Conservation (phyloP, 2,329 filamentous ascomycete species). For the Stromatinia cepivora region DNA sequence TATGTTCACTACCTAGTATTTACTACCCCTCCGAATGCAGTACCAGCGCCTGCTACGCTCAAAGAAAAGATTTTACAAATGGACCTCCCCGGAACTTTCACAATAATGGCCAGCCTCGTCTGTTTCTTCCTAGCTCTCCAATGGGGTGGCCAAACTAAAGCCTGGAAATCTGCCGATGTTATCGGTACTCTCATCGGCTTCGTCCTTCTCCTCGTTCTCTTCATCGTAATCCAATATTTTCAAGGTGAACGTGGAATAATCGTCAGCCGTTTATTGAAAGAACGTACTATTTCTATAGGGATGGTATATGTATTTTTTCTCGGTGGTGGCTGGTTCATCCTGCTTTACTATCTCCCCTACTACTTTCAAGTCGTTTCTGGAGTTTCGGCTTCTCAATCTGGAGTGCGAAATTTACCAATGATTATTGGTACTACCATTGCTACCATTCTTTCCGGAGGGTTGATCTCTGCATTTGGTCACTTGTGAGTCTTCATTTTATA, state of each 20-base stretch:
- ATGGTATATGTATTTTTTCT: constrained; percentile 47
- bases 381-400: constrained; percentile 37
- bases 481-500: constrained; percentile 25
- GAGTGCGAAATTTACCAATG: constrained; percentile 46
- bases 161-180: constrained; percentile 47
- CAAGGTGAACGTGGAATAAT: constrained; percentile 54
- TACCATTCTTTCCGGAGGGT: constrained; percentile 41
- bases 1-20: background rate
- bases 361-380: constrained; percentile 51
- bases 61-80: constrained; percentile 51
- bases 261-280: constrained; percentile 47
- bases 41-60: constrained; percentile 43
- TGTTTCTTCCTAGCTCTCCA: constrained; percentile 50
- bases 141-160: constrained; percentile 48
- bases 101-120: constrained; percentile 49
- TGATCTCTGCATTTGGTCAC: constrained; percentile 42
- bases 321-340: constrained; percentile 47
- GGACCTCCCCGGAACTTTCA: constrained; percentile 48
- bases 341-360: constrained; percentile 51
- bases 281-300: constrained; percentile 47
- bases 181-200: constrained; percentile 48
- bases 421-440: constrained; percentile 39
- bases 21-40: constrained; percentile 44
- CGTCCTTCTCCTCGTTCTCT: constrained; percentile 40
- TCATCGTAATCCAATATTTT: constrained; percentile 44